Conservation (phyloP, 2,329 filamentous ascomycete species). For the Colletotrichum sojae region DNA sequence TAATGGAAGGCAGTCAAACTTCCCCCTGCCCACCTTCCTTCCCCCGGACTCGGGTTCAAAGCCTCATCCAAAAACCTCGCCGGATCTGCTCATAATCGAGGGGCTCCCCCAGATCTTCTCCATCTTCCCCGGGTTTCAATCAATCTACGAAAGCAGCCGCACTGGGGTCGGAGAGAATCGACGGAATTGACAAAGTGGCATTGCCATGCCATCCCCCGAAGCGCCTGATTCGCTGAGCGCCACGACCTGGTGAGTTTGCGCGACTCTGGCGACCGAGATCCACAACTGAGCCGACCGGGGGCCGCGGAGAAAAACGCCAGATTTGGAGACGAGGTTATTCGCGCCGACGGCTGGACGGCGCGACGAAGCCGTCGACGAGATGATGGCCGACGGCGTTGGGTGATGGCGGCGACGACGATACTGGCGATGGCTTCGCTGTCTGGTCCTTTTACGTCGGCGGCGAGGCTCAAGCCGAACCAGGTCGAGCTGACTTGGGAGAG, state of each 20-base stretch:
- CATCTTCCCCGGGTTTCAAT: slow-evolving; percentile 41
- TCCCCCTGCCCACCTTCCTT: not conserved
- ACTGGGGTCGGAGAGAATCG: slow-evolving; percentile 40
- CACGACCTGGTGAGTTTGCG: slow-evolving; percentile 42
- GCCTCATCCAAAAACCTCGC: slow-evolving; percentile 18
- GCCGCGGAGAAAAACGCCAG: slow-evolving; percentile 35
- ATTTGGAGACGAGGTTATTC: slow-evolving; percentile 36
- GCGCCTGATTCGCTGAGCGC: slow-evolving; percentile 42
- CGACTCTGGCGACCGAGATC: slow-evolving; percentile 34
- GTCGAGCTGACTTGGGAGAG: too few species aligned
- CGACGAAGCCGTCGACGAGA: not conserved
- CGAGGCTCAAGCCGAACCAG: too few species aligned
- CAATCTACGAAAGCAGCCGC: slow-evolving; percentile 28
- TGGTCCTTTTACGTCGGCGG: too few species aligned
- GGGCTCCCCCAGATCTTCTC: slow-evolving; percentile 41
- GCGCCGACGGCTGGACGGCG: slow-evolving; percentile 7
- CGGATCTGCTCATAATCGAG: slow-evolving; percentile 41
- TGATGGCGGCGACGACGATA: too few species aligned
- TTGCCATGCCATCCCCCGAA: slow-evolving; percentile 39
- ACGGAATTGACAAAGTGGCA: slow-evolving; percentile 27
- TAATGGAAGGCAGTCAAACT: slow-evolving; percentile 10
- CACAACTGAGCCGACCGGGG: slow-evolving; percentile 24
- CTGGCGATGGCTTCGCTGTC: too few species aligned
- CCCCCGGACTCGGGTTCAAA: slow-evolving; percentile 9
- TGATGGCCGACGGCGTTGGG: too few species aligned